A percentile compares a stretch with the other conserved stretches of the same genome.
These are phyloP conservation scores for Pseudocohnilembus persalinus DNA, from an alignment of 169 alveolate genomes.

Conservation along the genomic window DNA sequence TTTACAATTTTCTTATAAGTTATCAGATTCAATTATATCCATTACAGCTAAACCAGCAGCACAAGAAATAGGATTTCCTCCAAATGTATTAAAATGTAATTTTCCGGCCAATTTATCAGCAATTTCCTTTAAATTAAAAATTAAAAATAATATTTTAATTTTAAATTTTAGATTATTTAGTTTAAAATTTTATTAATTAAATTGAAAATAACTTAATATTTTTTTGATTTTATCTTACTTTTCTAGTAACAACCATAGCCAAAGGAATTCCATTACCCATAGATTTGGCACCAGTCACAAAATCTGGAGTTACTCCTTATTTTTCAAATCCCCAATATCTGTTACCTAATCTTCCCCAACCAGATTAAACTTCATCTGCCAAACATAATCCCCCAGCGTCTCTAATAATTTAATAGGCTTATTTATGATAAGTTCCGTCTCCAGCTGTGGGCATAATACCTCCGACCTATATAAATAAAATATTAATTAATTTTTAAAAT, in stretches of 20 bases:
- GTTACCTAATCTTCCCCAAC: constrained; percentile 57
- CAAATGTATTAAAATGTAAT: neutral
- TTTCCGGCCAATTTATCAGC: neutral
- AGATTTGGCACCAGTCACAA: constrained; percentile 46
- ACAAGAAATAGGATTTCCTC: neutral
- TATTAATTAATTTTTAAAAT: too few relatives aligned
- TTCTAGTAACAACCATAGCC: constrained; percentile 41
- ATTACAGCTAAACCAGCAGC: neutral
- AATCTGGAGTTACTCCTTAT: constrained; percentile 54
- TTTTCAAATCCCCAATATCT: constrained; percentile 53
- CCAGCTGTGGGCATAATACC: neutral
- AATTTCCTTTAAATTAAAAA: neutral
- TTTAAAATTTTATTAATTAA: too few relatives aligned
- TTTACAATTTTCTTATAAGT: neutral
- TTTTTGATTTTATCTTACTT: too few relatives aligned
- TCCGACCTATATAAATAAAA: neutral
- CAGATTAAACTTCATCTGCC: constrained; percentile 56
- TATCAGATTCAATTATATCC: neutral
- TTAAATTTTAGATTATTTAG: too few relatives aligned
- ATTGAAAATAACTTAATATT: too few relatives aligned
- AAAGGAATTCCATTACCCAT: constrained; percentile 62
- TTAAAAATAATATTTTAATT: too few relatives aligned
- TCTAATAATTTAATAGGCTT: constrained; percentile 42
- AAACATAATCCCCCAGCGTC: constrained; percentile 53
- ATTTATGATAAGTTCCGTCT: neutral